Percentiles rank a stretch among this genome's conserved stretches.
phyloP scores from a whole-genome alignment of 2,329 filamentous ascomycete species.

The Apiospora marii region DNA sequence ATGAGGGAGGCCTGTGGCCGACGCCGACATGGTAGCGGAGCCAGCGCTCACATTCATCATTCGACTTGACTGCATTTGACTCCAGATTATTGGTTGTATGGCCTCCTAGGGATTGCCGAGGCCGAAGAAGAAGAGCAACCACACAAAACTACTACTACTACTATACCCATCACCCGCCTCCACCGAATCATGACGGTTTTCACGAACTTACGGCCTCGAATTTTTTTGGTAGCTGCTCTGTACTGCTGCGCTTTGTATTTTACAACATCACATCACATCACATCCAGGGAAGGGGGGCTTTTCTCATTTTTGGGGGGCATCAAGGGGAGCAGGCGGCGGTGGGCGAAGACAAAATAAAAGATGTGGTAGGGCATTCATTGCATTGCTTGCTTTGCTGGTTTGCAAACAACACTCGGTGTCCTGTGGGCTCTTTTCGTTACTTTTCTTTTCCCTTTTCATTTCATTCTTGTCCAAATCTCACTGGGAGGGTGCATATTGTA shows the following conservation, averaged over 20 bases:
- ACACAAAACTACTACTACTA: neutral
- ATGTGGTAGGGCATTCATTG: neutral
- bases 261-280: neutral
- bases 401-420: slow-evolving; percentile 19
- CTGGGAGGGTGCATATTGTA: slow-evolving; percentile 1
- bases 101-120: slow-evolving; percentile 3
- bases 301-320: neutral
- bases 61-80: neutral
- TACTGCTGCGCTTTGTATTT: neutral
- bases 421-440: neutral
- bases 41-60: neutral
- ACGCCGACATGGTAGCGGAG: slow-evolving; percentile 12
- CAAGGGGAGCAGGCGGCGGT: neutral
- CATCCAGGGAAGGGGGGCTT: neutral
- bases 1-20: slow-evolving; percentile 14
- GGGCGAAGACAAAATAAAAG: slow-evolving; percentile 5
- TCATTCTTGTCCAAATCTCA: slow-evolving; percentile 7
- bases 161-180: neutral
- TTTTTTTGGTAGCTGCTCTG: neutral
- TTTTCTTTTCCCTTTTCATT: neutral
- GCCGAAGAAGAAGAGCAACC: neutral
- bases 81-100: neutral
- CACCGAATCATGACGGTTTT: slow-evolving; percentile 13
- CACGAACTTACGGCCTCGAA: slow-evolving; percentile 15
- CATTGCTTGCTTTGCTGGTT: slow-evolving; percentile 15